Conservation (phyloP, 257 asterid genomes). For the Nicotiana sylvestris region DNA sequence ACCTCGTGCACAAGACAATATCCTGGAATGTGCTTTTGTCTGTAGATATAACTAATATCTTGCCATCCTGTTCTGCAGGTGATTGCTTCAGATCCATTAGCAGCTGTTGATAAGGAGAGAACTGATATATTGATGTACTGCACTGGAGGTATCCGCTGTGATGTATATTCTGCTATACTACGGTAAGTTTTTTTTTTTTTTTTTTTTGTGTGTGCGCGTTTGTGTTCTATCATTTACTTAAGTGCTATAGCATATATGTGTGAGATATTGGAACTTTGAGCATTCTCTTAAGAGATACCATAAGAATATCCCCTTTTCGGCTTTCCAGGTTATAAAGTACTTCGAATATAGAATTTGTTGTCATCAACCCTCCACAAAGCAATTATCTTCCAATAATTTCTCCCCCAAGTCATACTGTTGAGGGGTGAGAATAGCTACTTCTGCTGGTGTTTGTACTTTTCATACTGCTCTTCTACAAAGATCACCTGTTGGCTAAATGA, state of each 20-base stretch:
- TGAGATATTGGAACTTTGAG: slow-evolving; percentile 4
- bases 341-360: not conserved
- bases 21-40: slow-evolving; percentile 9
- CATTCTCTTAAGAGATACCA: not conserved
- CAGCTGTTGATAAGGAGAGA: slow-evolving; percentile 64
- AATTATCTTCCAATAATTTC: slow-evolving; percentile 3
- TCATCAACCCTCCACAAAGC: not conserved
- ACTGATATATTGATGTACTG: slow-evolving; percentile 92
- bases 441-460: not conserved
- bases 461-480: not conserved
- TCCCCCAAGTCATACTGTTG: not conserved
- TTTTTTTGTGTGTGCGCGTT: no score
- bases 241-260: not conserved
- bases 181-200: slow-evolving; percentile 39
- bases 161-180: slow-evolving; percentile 83
- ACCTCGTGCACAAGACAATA: not conserved
- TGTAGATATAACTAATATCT: slow-evolving; percentile 11
- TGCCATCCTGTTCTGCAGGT: slow-evolving; percentile 32
- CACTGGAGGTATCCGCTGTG: slow-evolving; percentile 97
- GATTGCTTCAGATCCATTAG: slow-evolving; percentile 71
- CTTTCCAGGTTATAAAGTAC: slow-evolving; percentile 2
- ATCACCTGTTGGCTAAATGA: not conserved
- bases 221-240: not conserved
- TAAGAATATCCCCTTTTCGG: slow-evolving; percentile 2
- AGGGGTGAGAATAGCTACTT: not conserved